These are phyloP conservation scores for Onygenales sp. DNA, from an alignment of 2,329 filamentous ascomycete species.

Conservation along the genomic window DNA sequence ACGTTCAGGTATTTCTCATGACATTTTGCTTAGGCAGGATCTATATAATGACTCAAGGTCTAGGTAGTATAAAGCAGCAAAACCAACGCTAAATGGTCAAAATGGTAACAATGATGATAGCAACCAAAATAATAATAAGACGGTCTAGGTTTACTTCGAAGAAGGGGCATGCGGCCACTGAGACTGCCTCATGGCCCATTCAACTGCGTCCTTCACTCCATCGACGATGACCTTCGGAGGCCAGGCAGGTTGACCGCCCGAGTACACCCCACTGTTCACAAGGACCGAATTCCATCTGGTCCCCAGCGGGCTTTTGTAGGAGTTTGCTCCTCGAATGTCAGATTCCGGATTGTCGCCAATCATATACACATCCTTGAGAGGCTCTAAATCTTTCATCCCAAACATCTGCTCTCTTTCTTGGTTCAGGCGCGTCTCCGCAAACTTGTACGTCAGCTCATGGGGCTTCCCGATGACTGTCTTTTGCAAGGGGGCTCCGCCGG, in stretches of 20 bases:
- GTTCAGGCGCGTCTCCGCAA: conserved; percentile 65
- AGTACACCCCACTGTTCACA: conserved; percentile 72
- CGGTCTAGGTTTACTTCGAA: too few species aligned
- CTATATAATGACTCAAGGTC: not conserved
- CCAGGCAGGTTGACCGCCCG: conserved; percentile 46
- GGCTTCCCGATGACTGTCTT: conserved; percentile 78
- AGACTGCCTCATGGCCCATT: conserved; percentile 59
- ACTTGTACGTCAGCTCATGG: conserved; percentile 64
- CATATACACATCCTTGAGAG: conserved; percentile 80
- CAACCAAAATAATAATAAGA: not conserved
- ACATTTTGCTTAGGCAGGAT: not conserved
- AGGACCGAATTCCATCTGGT: conserved; percentile 71
- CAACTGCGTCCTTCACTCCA: conserved; percentile 67
- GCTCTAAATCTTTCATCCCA: conserved; percentile 24
- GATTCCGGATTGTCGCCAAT: conserved; percentile 83
- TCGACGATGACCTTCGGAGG: conserved; percentile 58
- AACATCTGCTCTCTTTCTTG: conserved; percentile 47
- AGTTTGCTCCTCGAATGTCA: conserved; percentile 81
- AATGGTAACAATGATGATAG: not conserved
- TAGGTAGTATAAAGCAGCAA: not conserved
- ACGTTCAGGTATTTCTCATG: too few species aligned
- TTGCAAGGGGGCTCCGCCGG: conserved; percentile 47
- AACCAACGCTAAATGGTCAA: not conserved
- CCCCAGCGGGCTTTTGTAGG: conserved; percentile 55
- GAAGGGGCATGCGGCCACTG: conserved; percentile 20